These are phyloP conservation scores for Aspergillus transmontanensis DNA, from an alignment of 2,329 filamentous ascomycete species.

Conservation along the genomic window DNA sequence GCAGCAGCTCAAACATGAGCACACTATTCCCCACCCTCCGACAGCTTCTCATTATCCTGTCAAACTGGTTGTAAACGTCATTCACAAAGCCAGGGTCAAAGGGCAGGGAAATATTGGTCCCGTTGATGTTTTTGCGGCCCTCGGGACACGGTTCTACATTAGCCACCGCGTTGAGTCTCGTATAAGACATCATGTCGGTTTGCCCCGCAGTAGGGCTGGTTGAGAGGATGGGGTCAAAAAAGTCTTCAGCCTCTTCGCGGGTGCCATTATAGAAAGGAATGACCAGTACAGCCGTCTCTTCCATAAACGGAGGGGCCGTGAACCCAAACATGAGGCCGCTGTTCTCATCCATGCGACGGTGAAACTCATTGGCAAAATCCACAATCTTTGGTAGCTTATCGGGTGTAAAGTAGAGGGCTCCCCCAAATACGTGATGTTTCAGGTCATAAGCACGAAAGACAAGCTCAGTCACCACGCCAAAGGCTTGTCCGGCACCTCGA, in stretches of 20 bases:
- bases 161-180: conserved; percentile 5
- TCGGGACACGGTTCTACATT: conserved; percentile 12
- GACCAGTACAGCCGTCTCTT: not conserved
- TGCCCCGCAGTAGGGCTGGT: not conserved
- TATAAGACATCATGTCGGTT: conserved; percentile 11
- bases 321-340: conserved; percentile 17
- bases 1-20: conserved; percentile 12
- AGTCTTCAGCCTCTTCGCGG: not conserved
- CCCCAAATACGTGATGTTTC: conserved; percentile 2
- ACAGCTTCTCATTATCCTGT: conserved; percentile 1
- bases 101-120: conserved; percentile 5
- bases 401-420: conserved; percentile 4
- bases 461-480: conserved; percentile 50
- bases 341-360: conserved; percentile 10
- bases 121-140: conserved; percentile 11
- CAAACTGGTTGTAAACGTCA: conserved; percentile 7
- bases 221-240: conserved; percentile 9
- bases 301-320: not conserved
- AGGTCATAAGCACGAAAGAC: conserved; percentile 12
- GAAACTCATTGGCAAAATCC: conserved; percentile 13
- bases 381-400: conserved; percentile 9
- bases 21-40: conserved; percentile 10
- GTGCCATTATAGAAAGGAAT: conserved; percentile 11
- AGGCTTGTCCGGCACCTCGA: conserved; percentile 44
- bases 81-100: not conserved